These are phyloP conservation scores for Myxozyma sirexii DNA, from an alignment of 805 yeast species.

Conservation along the genomic window DNA sequence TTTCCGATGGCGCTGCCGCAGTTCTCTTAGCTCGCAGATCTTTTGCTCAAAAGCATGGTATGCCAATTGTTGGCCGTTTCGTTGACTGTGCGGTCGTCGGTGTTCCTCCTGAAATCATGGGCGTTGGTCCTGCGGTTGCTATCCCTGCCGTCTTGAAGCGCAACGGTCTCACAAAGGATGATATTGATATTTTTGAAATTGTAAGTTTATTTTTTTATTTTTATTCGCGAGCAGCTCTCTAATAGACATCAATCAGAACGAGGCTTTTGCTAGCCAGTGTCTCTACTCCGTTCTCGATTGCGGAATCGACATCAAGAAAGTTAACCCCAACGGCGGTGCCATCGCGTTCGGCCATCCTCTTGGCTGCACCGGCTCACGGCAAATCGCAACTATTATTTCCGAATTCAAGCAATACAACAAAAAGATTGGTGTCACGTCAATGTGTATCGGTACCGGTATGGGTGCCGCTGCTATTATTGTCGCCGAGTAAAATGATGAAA, in stretches of 20 bases:
- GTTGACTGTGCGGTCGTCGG: constrained; percentile 82
- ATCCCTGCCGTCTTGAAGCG: constrained; percentile 79
- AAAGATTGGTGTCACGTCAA: constrained; percentile 82
- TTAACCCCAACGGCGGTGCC: constrained; percentile 95
- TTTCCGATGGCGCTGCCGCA: constrained; percentile 94
- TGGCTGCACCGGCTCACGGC: constrained; percentile 91
- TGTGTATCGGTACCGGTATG: constrained; percentile 99
- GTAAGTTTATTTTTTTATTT: constrained; percentile 5
- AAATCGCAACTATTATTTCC: constrained; percentile 82
- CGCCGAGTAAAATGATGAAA: constrained; percentile 56
- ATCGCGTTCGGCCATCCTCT: constrained; percentile 95
- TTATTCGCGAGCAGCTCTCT: too few relatives aligned
- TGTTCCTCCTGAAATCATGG: constrained; percentile 97
- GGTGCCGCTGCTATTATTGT: constrained; percentile 92
- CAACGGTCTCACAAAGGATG: constrained; percentile 60
- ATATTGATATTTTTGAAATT: constrained; percentile 78
- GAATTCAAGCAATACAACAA: constrained; percentile 73
- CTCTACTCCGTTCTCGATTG: constrained; percentile 68
- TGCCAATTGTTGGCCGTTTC: constrained; percentile 77
- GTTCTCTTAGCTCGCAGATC: constrained; percentile 83
- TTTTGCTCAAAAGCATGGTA: constrained; percentile 71
- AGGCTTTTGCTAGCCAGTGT: constrained; percentile 96
- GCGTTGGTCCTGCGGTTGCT: constrained; percentile 95
- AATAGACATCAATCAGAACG: constrained; percentile 45
- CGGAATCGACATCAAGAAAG: constrained; percentile 68